Evolutionary conservation across 768 basidiomycete genomes (phyloP).

Genomic region (Agaricus subrufescens): DNA sequence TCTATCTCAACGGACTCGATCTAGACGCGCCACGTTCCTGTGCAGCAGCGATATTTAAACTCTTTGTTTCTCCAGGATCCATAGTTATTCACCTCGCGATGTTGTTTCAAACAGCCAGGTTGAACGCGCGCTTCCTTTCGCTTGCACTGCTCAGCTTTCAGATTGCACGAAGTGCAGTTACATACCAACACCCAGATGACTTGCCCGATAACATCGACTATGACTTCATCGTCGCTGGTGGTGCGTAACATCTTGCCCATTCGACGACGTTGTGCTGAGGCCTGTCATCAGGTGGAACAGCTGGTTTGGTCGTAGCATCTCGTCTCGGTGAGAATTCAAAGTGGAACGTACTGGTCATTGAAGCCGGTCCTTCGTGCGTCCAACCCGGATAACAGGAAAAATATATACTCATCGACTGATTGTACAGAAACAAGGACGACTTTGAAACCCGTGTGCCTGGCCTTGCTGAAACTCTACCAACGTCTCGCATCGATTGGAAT

Average conservation of each 20-base stretch:
- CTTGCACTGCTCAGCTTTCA: background rate
- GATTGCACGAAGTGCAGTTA: background rate
- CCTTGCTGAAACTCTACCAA: background rate
- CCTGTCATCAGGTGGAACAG: slow-evolving; percentile 6
- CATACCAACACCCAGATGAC: background rate
- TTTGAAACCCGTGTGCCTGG: background rate
- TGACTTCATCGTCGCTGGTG: slow-evolving; percentile 11
- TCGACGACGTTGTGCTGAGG: background rate
- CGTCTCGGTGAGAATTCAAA: slow-evolving; percentile 9
- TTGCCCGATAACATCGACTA: background rate
- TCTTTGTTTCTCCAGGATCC: no score
- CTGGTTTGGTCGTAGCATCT: slow-evolving; percentile 3
- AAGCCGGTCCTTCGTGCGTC: slow-evolving; percentile 10
- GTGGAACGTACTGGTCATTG: slow-evolving; percentile 10
- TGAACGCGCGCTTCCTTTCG: background rate
- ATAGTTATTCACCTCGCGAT: no score
- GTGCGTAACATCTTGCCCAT: background rate
- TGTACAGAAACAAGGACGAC: background rate
- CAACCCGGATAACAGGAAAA: background rate
- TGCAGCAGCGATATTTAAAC: no score
- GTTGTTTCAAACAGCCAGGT: no score
- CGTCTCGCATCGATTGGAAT: slow-evolving; percentile 13
- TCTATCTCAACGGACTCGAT: no score
- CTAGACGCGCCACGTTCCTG: no score
- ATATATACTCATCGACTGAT: background rate